Evolutionary conservation across 345 rosid genomes (phyloP).

Genomic region (Lagerstroemia speciosa): DNA sequence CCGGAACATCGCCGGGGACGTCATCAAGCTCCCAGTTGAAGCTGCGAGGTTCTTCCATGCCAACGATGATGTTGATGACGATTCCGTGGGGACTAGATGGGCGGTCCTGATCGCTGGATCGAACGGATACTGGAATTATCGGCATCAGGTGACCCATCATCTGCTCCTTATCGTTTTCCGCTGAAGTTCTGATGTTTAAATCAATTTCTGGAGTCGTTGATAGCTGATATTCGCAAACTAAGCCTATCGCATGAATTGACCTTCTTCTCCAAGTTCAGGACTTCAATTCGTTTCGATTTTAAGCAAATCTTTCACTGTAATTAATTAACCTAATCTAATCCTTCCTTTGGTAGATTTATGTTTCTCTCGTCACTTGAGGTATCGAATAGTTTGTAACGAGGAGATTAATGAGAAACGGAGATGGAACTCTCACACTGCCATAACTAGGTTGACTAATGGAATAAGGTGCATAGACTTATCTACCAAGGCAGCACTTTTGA

Average conservation of each 20-base stretch:
- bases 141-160: slow-evolving; percentile 86
- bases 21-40: slow-evolving; percentile 58
- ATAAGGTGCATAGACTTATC: background rate
- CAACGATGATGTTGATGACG: slow-evolving; percentile 19
- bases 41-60: slow-evolving; percentile 50
- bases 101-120: slow-evolving; percentile 96
- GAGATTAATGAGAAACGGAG: background rate
- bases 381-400: background rate
- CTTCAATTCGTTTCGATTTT: background rate
- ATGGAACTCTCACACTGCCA: background rate
- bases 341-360: background rate
- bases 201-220: background rate
- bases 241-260: background rate
- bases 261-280: background rate
- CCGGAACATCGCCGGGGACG: slow-evolving; percentile 27
- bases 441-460: background rate
- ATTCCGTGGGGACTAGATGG: slow-evolving; percentile 71
- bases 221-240: background rate
- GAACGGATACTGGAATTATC: slow-evolving; percentile 83
- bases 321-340: background rate
- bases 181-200: background rate
- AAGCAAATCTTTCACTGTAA: background rate
- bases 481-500: background rate
- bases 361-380: background rate
- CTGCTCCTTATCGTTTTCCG: background rate